Conservation (phyloP, 148 eudicot species). For the Vaccinium macrocarpon region DNA sequence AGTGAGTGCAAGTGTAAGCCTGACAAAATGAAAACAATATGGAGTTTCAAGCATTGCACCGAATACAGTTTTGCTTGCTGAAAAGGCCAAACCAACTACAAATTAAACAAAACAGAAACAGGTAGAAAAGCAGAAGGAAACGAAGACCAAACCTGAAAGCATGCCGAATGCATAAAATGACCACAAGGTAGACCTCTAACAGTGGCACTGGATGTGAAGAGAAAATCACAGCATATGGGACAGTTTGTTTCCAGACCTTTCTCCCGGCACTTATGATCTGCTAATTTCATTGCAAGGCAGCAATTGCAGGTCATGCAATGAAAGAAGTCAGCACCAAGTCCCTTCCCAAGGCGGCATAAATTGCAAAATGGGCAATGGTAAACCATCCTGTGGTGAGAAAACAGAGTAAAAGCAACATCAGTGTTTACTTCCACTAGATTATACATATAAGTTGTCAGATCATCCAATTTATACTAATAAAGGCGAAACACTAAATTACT, state of each 20-base stretch:
- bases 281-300: slow-evolving; percentile 65
- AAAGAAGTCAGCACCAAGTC: slow-evolving; percentile 83
- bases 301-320: slow-evolving; percentile 96
- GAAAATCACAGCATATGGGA: slow-evolving; percentile 93
- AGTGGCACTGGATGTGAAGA: slow-evolving; percentile 84
- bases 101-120: slow-evolving; percentile 26
- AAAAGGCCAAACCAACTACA: background rate
- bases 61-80: slow-evolving; percentile 62
- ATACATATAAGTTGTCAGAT: background rate
- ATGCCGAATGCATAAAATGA: slow-evolving; percentile 94
- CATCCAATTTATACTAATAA: background rate
- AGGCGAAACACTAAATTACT: background rate
- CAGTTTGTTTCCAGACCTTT: slow-evolving; percentile 90
- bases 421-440: background rate
- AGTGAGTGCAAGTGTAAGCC: slow-evolving; percentile 87
- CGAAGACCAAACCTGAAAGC: slow-evolving; percentile 51
- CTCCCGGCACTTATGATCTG: slow-evolving; percentile 87
- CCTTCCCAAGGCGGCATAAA: slow-evolving; percentile 85
- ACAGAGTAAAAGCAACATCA: slow-evolving; percentile 5
- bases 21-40: slow-evolving; percentile 47
- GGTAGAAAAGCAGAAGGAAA: background rate
- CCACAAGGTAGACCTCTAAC: slow-evolving; percentile 90
- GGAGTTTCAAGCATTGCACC: slow-evolving; percentile 90
- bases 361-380: slow-evolving; percentile 92
- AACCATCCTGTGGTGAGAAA: slow-evolving; percentile 51